Evolutionary conservation across 75 land plant genomes (phyloP), one percentile per base, ranked within the genome.

Genomic region (Cryptomeria japonica): DNA sequence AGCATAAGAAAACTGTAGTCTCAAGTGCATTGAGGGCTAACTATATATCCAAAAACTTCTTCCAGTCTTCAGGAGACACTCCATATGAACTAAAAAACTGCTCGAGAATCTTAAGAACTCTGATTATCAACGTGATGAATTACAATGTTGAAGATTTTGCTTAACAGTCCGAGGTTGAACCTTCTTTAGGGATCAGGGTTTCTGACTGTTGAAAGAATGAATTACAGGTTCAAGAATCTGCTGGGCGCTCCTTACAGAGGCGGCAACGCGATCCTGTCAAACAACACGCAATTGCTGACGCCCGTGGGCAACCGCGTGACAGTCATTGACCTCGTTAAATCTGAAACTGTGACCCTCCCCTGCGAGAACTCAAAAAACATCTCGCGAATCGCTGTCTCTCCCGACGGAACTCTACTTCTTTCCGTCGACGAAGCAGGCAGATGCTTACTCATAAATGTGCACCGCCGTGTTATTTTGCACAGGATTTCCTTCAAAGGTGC

Each of bases 231-330:
- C 91, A 95, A 95, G 44, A 97, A 96, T 87, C 93, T 98, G 41
- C 88, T 96, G 51, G 99, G 98, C 41, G 99, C 99, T 14, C 99
- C 99, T 36, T 98, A 95, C 92, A 84, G 99, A 36, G 99, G 99
- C 44, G 99, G 99, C 64, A 93, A 96, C 88, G 91, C 87, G n/a
- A 88, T 89, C 25, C 83, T 95, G 25, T 68, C 92, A 36, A 85
- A 87, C 28, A 89, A 91, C 87, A 87, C 89, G 15, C 85, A 73
- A 3, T 94, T 97, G 8, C 89, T 98, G 61, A 96, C 97, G 1
- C 95, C 99, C 34, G 93, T 96, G 39, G 99, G 99, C 36, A 97
- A 95, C 88, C 96, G 99, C 13, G 70, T 98, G 91, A 91, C 96
- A 72, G 86, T 96, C 91, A 95, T 96, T 49, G 99, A 98, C 90